These are phyloP conservation scores for Daldinia concentrica DNA, from an alignment of 495 filamentous ascomycete genomes.

Conservation along the genomic window DNA sequence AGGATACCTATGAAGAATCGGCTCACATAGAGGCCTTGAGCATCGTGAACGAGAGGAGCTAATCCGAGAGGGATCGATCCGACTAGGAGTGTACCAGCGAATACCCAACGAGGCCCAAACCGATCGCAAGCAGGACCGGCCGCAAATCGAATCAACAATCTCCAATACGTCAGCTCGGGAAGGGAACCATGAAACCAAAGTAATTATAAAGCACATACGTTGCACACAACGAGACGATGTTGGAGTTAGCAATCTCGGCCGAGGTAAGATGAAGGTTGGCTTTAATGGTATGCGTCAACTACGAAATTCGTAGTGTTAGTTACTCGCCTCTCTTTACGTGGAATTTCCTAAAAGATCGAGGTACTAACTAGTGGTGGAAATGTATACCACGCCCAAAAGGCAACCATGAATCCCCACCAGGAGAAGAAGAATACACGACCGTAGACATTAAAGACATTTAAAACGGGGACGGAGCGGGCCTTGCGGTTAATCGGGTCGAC, in stretches of 20 bases:
- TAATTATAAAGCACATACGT: slow-evolving; percentile 68
- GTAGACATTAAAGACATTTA: slow-evolving; percentile 82
- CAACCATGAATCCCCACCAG: slow-evolving; percentile 95
- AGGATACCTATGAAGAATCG: slow-evolving; percentile 96
- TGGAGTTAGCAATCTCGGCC: slow-evolving; percentile 85
- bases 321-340: neutral
- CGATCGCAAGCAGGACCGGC: slow-evolving; percentile 86
- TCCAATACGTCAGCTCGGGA: slow-evolving; percentile 44
- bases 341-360: neutral
- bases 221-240: slow-evolving; percentile 84
- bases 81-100: slow-evolving; percentile 75
- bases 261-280: slow-evolving; percentile 77
- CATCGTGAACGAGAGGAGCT: slow-evolving; percentile 77
- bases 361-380: slow-evolving; percentile 81
- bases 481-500: slow-evolving; percentile 83
- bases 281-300: slow-evolving; percentile 80
- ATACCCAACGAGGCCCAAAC: slow-evolving; percentile 83
- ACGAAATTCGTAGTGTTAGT: slow-evolving; percentile 29
- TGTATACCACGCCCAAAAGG: slow-evolving; percentile 92
- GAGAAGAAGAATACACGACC: slow-evolving; percentile 94
- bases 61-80: slow-evolving; percentile 86
- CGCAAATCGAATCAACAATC: slow-evolving; percentile 80
- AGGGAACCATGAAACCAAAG: neutral
- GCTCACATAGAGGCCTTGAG: slow-evolving; percentile 75
- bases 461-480: slow-evolving; percentile 78